These are phyloP conservation scores for Starmerella stigmatis DNA, from an alignment of 805 yeast genomes.

Conservation along the genomic window DNA sequence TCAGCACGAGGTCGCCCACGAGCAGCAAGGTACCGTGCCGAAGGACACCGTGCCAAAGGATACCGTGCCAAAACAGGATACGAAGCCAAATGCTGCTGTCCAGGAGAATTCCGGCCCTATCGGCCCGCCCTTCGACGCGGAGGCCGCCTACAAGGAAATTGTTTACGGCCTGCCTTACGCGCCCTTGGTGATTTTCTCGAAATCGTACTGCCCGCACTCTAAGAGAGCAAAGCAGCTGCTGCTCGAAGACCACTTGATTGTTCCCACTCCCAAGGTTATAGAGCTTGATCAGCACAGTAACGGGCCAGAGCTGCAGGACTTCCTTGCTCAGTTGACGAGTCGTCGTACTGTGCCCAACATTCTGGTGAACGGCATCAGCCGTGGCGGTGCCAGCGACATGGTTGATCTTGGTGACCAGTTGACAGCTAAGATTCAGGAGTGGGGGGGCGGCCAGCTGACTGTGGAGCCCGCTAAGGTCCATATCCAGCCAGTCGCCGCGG, in stretches of 20 bases:
- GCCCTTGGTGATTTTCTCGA: conserved; percentile 40
- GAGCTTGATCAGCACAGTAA: conserved; percentile 74
- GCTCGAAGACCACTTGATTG: conserved; percentile 50
- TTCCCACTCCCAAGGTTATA: conserved; percentile 62
- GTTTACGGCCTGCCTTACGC: conserved; percentile 8
- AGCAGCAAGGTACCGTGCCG: background rate
- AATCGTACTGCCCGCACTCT: conserved; percentile 63
- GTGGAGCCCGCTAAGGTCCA: conserved; percentile 15
- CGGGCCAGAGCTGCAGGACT: conserved; percentile 65
- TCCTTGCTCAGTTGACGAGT: conserved; percentile 58
- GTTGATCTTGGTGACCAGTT: conserved; percentile 48
- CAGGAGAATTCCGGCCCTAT: background rate
- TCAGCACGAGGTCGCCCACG: background rate
- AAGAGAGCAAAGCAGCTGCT: conserved; percentile 58
- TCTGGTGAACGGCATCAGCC: conserved; percentile 57
- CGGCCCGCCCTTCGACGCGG: conserved; percentile 16
- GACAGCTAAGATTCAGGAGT: conserved; percentile 41
- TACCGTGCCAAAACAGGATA: too few species aligned
- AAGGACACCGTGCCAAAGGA: background rate
- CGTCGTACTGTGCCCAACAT: conserved; percentile 87
- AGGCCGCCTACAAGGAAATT: conserved; percentile 3
- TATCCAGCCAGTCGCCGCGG: background rate
- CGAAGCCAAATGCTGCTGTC: too few species aligned
- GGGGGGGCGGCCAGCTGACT: conserved; percentile 35
- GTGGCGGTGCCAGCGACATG: conserved; percentile 88